phyloP scores from a whole-genome alignment of 257 asterid species.

The Solanum sitiens region DNA sequence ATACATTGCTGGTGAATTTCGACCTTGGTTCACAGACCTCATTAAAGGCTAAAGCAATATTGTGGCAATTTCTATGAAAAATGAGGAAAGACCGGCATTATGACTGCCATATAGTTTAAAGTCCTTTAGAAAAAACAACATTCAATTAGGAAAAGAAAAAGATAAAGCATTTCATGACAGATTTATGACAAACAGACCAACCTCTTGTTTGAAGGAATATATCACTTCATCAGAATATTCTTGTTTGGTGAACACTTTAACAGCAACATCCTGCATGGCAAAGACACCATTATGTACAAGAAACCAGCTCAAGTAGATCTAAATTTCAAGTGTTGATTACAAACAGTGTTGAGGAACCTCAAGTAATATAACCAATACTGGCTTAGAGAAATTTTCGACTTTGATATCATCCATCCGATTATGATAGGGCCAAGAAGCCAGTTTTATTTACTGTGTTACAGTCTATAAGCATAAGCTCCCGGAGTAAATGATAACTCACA shows the following conservation, averaged over 20 bases:
- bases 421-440: not conserved
- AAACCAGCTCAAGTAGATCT: not conserved
- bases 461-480: not conserved
- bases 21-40: not conserved
- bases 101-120: not conserved
- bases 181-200: constrained; percentile 14
- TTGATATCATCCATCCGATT: not conserved
- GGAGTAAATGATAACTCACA: not conserved
- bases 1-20: not conserved
- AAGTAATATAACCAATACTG: not conserved
- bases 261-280: constrained; percentile 84
- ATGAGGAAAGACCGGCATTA: not conserved
- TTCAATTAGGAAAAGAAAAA: not conserved
- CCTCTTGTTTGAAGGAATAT: constrained; percentile 90
- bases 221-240: constrained; percentile 81
- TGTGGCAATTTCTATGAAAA: not conserved
- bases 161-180: not conserved
- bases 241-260: constrained; percentile 80
- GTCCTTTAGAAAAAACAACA: not conserved
- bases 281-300: constrained; percentile 5
- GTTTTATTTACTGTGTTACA: not conserved
- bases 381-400: not conserved
- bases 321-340: not conserved
- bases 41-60: not conserved
- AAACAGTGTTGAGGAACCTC: not conserved